phyloP scores from a whole-genome alignment of 2,329 filamentous ascomycete genomes.

The Colletotrichum scovillei region DNA sequence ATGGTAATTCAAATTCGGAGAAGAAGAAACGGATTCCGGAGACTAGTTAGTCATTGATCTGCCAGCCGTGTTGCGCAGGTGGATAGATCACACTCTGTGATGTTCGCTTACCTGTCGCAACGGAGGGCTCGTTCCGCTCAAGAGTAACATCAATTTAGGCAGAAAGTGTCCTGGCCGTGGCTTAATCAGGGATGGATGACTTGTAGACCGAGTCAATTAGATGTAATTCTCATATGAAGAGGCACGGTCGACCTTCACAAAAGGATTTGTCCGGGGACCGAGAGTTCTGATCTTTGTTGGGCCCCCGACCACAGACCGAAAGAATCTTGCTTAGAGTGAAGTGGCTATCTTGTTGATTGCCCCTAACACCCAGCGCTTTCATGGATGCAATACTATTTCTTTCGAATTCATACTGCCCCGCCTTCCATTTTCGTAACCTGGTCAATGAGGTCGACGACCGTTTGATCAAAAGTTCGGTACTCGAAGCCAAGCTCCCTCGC shows the following conservation, averaged over 20 bases:
- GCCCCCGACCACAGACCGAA: no score
- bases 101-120: not conserved
- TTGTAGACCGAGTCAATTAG: not conserved
- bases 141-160: conserved; percentile 2
- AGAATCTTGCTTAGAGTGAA: not conserved
- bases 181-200: not conserved
- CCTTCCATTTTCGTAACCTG: conserved; percentile 41
- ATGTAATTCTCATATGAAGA: no score
- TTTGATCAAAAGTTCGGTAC: conserved; percentile 49
- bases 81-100: not conserved
- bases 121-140: conserved; percentile 1
- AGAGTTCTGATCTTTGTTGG: no score
- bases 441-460: conserved; percentile 48
- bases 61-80: not conserved
- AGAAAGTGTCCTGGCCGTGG: not conserved
- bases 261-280: not conserved
- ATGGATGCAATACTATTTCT: not conserved
- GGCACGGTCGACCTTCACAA: no score
- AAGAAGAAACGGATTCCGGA: not conserved
- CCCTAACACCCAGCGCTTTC: not conserved
- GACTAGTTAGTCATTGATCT: not conserved
- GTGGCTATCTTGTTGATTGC: not conserved
- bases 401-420: not conserved
- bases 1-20: not conserved
- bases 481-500: conserved; percentile 51